These are phyloP conservation scores for Astrothelium subdiscretum DNA, from an alignment of 495 filamentous ascomycete species.

Conservation along the genomic window DNA sequence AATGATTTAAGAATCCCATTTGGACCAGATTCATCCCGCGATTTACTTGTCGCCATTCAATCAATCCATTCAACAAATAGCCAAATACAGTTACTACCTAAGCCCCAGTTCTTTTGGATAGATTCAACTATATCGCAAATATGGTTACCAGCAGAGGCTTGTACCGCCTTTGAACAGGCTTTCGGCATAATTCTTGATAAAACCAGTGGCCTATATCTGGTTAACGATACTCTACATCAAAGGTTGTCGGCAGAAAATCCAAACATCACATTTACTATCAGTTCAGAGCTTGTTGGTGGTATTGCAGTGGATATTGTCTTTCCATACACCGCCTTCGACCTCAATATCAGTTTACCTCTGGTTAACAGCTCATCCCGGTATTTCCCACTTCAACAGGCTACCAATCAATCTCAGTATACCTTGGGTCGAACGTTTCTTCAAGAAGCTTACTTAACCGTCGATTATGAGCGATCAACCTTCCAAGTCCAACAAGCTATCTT, in stretches of 20 bases:
- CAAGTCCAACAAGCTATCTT: conserved; percentile 15
- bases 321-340: conserved; percentile 24
- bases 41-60: conserved; percentile 45
- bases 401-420: conserved; percentile 16
- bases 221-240: conserved; percentile 7
- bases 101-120: conserved; percentile 29
- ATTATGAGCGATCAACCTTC: conserved; percentile 25
- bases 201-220: conserved; percentile 6
- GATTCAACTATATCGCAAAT: conserved; percentile 21
- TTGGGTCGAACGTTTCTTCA: conserved; percentile 30
- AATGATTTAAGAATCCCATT: conserved; percentile 46
- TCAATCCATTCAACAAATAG: conserved; percentile 22
- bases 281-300: conserved; percentile 23
- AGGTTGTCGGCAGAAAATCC: not conserved
- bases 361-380: conserved; percentile 15
- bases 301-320: conserved; percentile 14
- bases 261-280: conserved; percentile 6
- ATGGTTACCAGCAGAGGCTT: conserved; percentile 19
- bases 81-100: conserved; percentile 7
- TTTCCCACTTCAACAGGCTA: conserved; percentile 20
- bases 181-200: conserved; percentile 11
- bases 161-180: not conserved
- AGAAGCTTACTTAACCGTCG: conserved; percentile 27
- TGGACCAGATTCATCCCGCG: conserved; percentile 36
- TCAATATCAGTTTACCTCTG: conserved; percentile 6